These are phyloP conservation scores for Forsythia suspensa DNA, from an alignment of 257 asterid species.

Conservation along the genomic window DNA sequence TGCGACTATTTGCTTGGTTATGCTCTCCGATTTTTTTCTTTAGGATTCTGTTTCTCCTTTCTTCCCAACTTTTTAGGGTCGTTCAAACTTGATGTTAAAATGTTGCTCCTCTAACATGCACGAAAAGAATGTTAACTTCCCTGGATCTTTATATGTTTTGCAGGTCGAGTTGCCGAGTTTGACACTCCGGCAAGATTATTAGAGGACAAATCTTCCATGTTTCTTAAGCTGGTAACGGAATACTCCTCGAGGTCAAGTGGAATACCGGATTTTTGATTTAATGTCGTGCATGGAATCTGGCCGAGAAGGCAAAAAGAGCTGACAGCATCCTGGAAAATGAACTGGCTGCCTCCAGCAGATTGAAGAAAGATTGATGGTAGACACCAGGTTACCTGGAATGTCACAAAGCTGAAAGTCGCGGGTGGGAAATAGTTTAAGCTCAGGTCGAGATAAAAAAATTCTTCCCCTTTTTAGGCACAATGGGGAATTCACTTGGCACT, in stretches of 20 bases:
- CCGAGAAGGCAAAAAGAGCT: conserved; percentile 10
- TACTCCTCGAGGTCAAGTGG: conserved; percentile 82
- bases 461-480: conserved; percentile 5
- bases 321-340: conserved; percentile 12
- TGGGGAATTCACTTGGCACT: conserved; percentile 27
- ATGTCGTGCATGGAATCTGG: conserved; percentile 8
- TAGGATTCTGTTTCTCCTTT: background rate
- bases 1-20: conserved; percentile 1
- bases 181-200: conserved; percentile 82
- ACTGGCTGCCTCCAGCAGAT: conserved; percentile 20
- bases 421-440: background rate
- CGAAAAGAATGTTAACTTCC: background rate
- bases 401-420: background rate
- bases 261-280: conserved; percentile 50
- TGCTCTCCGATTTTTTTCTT: background rate
- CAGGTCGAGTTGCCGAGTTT: conserved; percentile 96
- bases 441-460: conserved; percentile 6
- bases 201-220: conserved; percentile 97
- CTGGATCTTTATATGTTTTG: background rate
- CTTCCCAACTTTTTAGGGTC: background rate
- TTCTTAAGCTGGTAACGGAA: conserved; percentile 86
- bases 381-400: background rate
- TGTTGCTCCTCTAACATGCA: background rate
- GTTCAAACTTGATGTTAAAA: background rate
- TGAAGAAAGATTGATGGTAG: conserved; percentile 14